phyloP scores from a whole-genome alignment of 106 monocot species.

The Iris macrosiphon region DNA sequence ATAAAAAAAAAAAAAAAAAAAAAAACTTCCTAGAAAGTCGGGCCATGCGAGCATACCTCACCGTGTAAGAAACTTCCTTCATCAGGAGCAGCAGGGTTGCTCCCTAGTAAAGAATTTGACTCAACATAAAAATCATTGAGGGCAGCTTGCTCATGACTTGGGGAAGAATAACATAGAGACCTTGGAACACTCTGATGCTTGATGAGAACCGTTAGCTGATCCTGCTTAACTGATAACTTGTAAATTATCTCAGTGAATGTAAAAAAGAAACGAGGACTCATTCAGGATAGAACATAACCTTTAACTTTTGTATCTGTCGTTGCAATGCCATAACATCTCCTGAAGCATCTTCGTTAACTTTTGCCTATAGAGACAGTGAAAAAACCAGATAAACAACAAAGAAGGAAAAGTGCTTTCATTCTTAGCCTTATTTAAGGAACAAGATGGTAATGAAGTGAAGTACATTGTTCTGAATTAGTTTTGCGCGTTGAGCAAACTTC shows the following conservation, averaged over 20 bases:
- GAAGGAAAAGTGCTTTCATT: background rate
- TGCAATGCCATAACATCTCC: constrained; percentile 65
- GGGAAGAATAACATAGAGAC: constrained; percentile 5
- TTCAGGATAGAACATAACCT: constrained; percentile 23
- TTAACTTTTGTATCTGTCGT: constrained; percentile 45
- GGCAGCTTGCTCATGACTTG: constrained; percentile 13
- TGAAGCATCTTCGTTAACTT: constrained; percentile 74
- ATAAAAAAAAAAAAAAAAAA: too few relatives aligned
- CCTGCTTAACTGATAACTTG: constrained; percentile 21
- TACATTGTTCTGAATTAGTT: constrained; percentile 89
- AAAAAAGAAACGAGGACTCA: background rate
- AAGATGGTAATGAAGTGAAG: too few relatives aligned
- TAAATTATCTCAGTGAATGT: background rate
- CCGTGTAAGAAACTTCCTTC: constrained; percentile 6
- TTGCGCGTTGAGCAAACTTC: constrained; percentile 80
- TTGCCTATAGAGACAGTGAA: constrained; percentile 36
- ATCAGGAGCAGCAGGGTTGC: background rate
- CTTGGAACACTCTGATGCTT: constrained; percentile 33
- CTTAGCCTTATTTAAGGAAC: too few relatives aligned
- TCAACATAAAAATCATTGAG: constrained; percentile 6
- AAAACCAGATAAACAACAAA: constrained; percentile 1
- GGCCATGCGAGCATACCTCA: constrained; percentile 35
- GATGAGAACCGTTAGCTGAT: constrained; percentile 33
- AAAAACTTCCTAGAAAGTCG: too few relatives aligned
- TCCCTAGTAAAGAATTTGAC: background rate